A percentile compares a stretch with the other conserved stretches of the same genome.
Conservation (phyloP, 1,139 yeast genomes). For the Zygosaccharomyces sapae region DNA sequence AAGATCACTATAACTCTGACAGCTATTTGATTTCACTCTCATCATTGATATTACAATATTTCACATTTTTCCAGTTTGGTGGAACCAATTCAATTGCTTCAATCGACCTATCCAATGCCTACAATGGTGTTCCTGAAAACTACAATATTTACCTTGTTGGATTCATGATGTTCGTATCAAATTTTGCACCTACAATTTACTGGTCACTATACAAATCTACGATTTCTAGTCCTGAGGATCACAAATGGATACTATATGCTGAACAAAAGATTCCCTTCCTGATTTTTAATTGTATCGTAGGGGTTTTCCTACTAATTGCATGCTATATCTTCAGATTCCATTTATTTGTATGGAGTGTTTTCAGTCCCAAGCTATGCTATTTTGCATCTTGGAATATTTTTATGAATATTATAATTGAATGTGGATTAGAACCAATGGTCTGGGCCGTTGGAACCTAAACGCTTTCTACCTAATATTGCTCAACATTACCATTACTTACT, state of each 20-base stretch:
- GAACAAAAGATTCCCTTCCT: conserved; percentile 21
- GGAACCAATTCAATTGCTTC: conserved; percentile 91
- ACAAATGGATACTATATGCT: conserved; percentile 30
- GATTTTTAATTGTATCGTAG: conserved; percentile 57
- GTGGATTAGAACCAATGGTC: conserved; percentile 23
- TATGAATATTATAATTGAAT: conserved; percentile 38
- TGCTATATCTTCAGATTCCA: conserved; percentile 78
- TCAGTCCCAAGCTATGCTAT: conserved; percentile 85
- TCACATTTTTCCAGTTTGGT: conserved; percentile 82
- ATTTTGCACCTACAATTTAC: conserved; percentile 79
- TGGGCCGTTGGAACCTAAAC: neutral
- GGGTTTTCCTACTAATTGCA: conserved; percentile 57
- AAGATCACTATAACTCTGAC: conserved; percentile 11
- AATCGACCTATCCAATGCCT: conserved; percentile 83
- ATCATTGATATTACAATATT: conserved; percentile 53
- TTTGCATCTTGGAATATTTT: conserved; percentile 70
- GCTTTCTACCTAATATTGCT: neutral
- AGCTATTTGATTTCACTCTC: conserved; percentile 20
- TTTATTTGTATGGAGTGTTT: conserved; percentile 94
- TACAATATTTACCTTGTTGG: conserved; percentile 75
- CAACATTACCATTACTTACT: neutral
- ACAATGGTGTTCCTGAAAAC: conserved; percentile 68
- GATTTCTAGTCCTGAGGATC: conserved; percentile 41
- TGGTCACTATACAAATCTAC: conserved; percentile 64
- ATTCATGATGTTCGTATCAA: conserved; percentile 68